A percentile compares a stretch with the other conserved stretches of the same genome.
Conservation (phyloP, 2,329 filamentous ascomycete species). For the Claviceps cyperi region DNA sequence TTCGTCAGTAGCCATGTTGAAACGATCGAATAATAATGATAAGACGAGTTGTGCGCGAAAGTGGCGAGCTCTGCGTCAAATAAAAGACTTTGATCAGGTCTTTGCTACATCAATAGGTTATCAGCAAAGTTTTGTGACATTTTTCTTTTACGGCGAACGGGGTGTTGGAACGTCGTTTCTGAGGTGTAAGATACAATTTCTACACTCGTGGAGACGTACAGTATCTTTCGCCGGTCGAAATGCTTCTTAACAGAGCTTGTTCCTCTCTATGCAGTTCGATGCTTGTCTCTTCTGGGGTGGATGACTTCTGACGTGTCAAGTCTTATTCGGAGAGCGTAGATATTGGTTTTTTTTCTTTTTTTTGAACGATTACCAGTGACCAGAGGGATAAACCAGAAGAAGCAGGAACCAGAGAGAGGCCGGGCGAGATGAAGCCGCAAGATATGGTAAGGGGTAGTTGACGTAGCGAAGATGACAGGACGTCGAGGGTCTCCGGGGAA, state of each 20-base stretch:
- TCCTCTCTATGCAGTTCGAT: conserved; percentile 1
- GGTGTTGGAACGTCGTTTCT: too few relatives aligned
- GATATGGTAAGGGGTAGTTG: conserved; percentile 12
- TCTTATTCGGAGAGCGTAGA: conserved; percentile 22
- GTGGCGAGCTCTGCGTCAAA: neutral
- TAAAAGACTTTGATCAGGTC: too few relatives aligned
- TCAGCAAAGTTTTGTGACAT: neutral
- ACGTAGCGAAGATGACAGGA: conserved; percentile 16
- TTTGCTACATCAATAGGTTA: neutral
- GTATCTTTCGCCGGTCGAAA: neutral
- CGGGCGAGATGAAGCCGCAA: conserved; percentile 11
- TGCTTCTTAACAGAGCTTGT: neutral
- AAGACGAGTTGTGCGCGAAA: neutral
- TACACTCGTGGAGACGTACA: neutral
- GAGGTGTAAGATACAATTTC: neutral
- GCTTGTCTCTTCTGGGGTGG: neutral
- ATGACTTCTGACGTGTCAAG: conserved; percentile 18
- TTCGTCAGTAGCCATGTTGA: conserved; percentile 33
- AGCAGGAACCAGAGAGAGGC: conserved; percentile 16
- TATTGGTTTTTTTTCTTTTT: conserved; percentile 6
- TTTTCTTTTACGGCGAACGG: too few relatives aligned
- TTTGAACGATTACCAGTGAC: conserved; percentile 22
- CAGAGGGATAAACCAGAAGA: conserved; percentile 26
- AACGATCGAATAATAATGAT: neutral
- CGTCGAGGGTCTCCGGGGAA: conserved; percentile 26